Conservation (phyloP, 148 eudicot genomes). For the Rhododendron simsii region DNA sequence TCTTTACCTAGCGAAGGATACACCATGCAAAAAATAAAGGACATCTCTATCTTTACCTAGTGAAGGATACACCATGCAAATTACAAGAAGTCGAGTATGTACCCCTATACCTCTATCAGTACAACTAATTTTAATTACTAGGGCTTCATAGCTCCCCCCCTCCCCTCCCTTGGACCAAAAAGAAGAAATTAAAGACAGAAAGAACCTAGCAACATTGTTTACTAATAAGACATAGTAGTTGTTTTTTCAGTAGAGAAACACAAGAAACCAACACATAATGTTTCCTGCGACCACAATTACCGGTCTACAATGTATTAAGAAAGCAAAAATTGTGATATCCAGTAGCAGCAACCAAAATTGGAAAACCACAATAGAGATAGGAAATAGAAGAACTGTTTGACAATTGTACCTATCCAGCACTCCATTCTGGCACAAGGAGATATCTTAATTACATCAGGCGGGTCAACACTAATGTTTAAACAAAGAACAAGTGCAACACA, state of each 20-base stretch:
- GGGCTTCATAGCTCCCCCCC: not conserved
- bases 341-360: slow-evolving; percentile 1
- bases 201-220: not conserved
- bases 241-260: not conserved
- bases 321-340: not conserved
- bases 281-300: slow-evolving; percentile 2
- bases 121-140: not conserved
- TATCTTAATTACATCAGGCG: slow-evolving; percentile 97
- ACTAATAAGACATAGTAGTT: not conserved
- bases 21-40: not conserved
- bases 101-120: not conserved
- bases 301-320: not conserved
- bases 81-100: not conserved
- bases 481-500: slow-evolving; percentile 93
- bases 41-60: not conserved
- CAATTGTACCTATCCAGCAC: slow-evolving; percentile 88
- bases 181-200: not conserved
- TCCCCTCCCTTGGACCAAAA: not conserved
- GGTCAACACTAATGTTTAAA: slow-evolving; percentile 85
- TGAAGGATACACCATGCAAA: not conserved
- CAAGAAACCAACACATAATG: not conserved
- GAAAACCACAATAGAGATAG: not conserved
- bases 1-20: not conserved
- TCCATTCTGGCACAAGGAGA: slow-evolving; percentile 98
- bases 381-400: not conserved